Evolutionary conservation across 768 basidiomycete species (phyloP).

Genomic region (Agrocybe pediades): DNA sequence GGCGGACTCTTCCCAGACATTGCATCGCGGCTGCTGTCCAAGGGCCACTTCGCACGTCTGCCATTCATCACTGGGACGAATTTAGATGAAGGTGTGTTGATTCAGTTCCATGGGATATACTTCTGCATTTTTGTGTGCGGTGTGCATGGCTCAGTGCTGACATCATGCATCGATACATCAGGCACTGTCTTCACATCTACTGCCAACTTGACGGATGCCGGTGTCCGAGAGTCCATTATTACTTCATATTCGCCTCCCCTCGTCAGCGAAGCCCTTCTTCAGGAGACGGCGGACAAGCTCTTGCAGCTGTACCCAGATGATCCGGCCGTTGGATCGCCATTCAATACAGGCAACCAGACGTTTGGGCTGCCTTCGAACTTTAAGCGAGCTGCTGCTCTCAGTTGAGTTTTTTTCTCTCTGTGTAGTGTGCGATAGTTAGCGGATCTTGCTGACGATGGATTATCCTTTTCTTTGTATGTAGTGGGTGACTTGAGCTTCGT

Average conservation of each 20-base stretch:
- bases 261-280: conserved; percentile 19
- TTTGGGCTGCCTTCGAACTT: conserved; percentile 38
- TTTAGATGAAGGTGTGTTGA: conserved; percentile 43
- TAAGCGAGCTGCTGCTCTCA: conserved; percentile 32
- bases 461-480: conserved; percentile 6
- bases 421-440: background rate
- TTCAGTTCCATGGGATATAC: too few species aligned
- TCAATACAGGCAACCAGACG: conserved; percentile 44
- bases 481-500: conserved; percentile 43
- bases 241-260: conserved; percentile 29
- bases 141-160: background rate
- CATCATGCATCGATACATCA: conserved; percentile 19
- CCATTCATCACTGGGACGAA: conserved; percentile 48
- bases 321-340: conserved; percentile 46
- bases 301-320: conserved; percentile 42
- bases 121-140: too few species aligned
- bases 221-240: conserved; percentile 28
- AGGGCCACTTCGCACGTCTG: conserved; percentile 29
- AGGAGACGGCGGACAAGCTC: conserved; percentile 23
- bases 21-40: conserved; percentile 33
- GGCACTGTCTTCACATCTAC: conserved; percentile 37
- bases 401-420: conserved; percentile 15
- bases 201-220: conserved; percentile 21
- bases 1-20: conserved; percentile 39
- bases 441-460: background rate